Percentiles rank a stretch among this genome's conserved stretches.
phyloP scores from a whole-genome alignment of 306 rosid species.

The Cucumis melo region DNA sequence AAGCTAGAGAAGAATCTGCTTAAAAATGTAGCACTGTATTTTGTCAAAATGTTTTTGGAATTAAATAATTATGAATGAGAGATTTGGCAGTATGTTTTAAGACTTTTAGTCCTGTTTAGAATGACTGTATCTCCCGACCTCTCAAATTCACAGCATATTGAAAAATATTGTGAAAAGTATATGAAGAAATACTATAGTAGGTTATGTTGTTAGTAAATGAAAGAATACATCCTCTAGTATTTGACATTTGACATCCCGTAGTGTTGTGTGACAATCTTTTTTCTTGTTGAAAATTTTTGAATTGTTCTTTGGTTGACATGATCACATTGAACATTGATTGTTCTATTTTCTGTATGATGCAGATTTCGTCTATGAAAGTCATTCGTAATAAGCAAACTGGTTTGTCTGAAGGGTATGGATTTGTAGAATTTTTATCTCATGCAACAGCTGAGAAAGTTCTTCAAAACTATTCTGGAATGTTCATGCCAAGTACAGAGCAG shows the following conservation, averaged over 20 bases:
- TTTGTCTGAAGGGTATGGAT: constrained; percentile 86
- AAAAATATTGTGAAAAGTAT: neutral
- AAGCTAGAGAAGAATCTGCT: neutral
- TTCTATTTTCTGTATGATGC: constrained; percentile 10
- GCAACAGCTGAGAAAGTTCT: constrained; percentile 74
- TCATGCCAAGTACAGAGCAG: constrained; percentile 82
- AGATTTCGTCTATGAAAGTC: constrained; percentile 74
- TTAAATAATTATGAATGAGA: neutral
- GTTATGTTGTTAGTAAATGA: neutral
- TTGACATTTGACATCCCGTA: neutral
- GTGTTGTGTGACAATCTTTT: neutral
- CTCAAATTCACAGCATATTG: neutral
- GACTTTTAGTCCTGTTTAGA: neutral
- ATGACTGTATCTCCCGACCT: neutral
- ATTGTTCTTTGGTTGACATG: neutral
- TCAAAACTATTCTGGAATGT: constrained; percentile 45
- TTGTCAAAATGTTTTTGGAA: neutral
- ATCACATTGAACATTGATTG: neutral
- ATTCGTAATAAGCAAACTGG: constrained; percentile 87
- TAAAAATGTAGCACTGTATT: neutral
- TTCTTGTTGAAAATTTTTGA: neutral
- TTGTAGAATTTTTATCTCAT: constrained; percentile 71
- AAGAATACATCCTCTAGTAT: neutral
- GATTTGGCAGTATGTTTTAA: no score
- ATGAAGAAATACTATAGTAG: neutral